Conservation (phyloP, 2,329 filamentous ascomycete genomes). For the Emergomyces pasteurianus region DNA sequence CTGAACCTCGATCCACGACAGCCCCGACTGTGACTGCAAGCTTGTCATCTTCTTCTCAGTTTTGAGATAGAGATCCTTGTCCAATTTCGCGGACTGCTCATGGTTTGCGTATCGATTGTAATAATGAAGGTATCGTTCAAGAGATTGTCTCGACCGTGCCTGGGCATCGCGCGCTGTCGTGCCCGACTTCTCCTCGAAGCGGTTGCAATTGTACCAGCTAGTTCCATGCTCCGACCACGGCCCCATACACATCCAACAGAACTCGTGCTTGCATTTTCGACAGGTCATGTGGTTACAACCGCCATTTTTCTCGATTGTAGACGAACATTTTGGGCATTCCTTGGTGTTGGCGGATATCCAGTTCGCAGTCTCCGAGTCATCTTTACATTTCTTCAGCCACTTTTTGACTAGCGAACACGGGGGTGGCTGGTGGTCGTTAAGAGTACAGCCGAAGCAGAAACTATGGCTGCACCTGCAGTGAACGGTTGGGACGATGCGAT, state of each 20-base stretch:
- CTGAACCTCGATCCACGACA: slow-evolving; percentile 99
- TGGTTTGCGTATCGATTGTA: slow-evolving; percentile 99
- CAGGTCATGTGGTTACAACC: slow-evolving; percentile 98
- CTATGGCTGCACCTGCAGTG: slow-evolving; percentile 70
- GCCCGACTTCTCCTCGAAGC: slow-evolving; percentile 92
- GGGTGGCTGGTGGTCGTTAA: slow-evolving; percentile 83
- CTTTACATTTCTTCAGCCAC: slow-evolving; percentile 97
- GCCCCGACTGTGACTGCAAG: slow-evolving; percentile 80
- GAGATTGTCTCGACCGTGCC: slow-evolving; percentile 73
- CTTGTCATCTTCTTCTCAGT: slow-evolving; percentile 99
- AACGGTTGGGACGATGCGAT: slow-evolving; percentile 78
- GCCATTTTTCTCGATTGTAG: slow-evolving; percentile 97
- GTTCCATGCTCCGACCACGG: slow-evolving; percentile 97
- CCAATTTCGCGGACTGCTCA: slow-evolving; percentile 90
- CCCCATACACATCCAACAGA: slow-evolving; percentile 99
- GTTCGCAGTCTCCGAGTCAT: slow-evolving; percentile 96
- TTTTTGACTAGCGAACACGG: slow-evolving; percentile 84
- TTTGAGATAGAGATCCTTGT: slow-evolving; percentile 91
- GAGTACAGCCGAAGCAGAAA: slow-evolving; percentile 91
- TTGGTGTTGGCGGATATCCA: slow-evolving; percentile 99
- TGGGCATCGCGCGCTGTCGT: slow-evolving; percentile 83
- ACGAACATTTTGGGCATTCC: slow-evolving; percentile 90
- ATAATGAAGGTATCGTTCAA: slow-evolving; percentile 96
- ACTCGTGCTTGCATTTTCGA: slow-evolving; percentile 88
- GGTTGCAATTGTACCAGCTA: slow-evolving; percentile 98